Base-by-base conservation (phyloP, 2,329 filamentous ascomycete genomes). In the Trichophyton simii region DNA sequence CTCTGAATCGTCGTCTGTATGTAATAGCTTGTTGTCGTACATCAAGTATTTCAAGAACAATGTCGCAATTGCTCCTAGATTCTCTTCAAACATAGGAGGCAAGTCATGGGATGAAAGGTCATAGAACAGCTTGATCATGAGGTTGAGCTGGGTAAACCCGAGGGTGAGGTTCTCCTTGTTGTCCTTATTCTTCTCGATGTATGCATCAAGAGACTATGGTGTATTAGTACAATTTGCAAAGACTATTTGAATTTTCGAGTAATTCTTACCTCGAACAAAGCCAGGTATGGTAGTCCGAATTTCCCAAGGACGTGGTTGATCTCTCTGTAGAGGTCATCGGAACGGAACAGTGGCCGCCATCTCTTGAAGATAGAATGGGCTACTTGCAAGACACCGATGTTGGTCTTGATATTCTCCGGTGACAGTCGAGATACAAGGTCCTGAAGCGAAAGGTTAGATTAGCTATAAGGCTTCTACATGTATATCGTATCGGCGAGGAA, bases 71-170 rank as follows among this genome's bases (percentile, higher is more conserved):
- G 83, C 83, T 57, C 80, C 76, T 20, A 99, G 81, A 70, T 95
- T 88, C 66, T 95, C 87, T 78, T 99, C 94, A 72, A 99, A 95
- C 67, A 94, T 86, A 1, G 92, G 91, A 15, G 94, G 91, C 68
- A 99, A 82, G 73, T 99, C 94, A 72, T 99, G 95, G 71, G 87
- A 96, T n/a, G 91, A 96, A 59, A 99, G 84, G 74, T 99, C 95
- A 77, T 94, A 94, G 72, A 97, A 85, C 57, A 99, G 85, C 78
- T 95, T 95, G 67, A 96, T 81, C 67, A 95, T 84, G 59, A 97
- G 80, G 72, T 92, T 91, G 65, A 99, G 81, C 2, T 91, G 90
- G 65, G 88, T 85, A 68, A 96, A 91, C 72, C 90, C 88, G 67
- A 84, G 83, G 70, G 86, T 85, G 52, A 99, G 80, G 15, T 80